Base-by-base conservation (phyloP, 1,284 basidiomycete species). In the Apiotrichum gracile region DNA sequence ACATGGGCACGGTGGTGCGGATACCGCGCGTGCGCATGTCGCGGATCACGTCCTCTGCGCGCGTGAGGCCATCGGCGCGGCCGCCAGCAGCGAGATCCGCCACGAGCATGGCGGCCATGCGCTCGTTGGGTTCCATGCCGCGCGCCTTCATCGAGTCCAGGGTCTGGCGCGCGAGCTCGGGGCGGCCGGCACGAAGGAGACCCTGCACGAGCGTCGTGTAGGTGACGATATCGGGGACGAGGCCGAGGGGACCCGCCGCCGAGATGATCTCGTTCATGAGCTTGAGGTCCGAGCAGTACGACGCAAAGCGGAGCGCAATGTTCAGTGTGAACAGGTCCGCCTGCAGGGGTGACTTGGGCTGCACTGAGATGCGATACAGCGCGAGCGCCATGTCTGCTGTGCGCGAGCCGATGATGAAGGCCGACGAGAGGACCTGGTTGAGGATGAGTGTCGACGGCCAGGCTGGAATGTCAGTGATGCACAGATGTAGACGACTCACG, bases 121-220 rank as follows among this genome's bases (percentile, higher is more conserved):
- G 83, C 16, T 84, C 82, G 58, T 85, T 88, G 22, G 87, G 83
- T 60, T 81, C 68, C 29, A 90, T 75, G n/a, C 84, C 85, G 54
- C 86, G 82, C 63, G 81, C 81, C 58, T 78, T 72, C 88, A 92
- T 91, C 51, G 86, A 76, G 43, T 77, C 75, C 37, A 88, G 70
- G 21, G 88, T 79, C 35, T 81, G 75, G 33, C 80, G 77, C 4
- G 82, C 79, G 3, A 87, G 84, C 61, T 90, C 84, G 27, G 80
- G 72, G 47, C 83, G 79, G n/a, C 82, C 81, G 8, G 81, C 80
- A 59, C 82, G 83, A 31, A 87, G 79, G 52, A 91, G 69, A 1
- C 86, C 85, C 24, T 84, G 82, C 13, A 91, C 82, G 26, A 92
- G 79, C 4, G 84, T 87, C 3, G 88, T 87, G 69, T 85, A 92